These are phyloP conservation scores for Aspergillus sp. DNA, from an alignment of 2,329 filamentous ascomycete species.

Conservation along the genomic window DNA sequence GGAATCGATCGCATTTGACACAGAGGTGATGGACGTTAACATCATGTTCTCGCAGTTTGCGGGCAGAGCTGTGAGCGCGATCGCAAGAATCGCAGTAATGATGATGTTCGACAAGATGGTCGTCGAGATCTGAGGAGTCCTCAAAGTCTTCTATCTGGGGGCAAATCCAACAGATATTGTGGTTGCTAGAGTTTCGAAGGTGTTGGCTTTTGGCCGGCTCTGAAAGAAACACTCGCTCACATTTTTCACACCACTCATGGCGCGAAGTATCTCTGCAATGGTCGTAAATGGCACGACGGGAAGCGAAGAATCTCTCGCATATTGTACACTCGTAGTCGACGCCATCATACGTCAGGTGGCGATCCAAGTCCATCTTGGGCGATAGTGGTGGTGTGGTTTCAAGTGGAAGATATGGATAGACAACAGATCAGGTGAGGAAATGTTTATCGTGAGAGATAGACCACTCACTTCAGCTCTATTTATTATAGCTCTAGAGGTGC, in stretches of 20 bases:
- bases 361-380: background rate
- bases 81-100: slow-evolving; percentile 11
- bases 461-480: too few species aligned
- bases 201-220: slow-evolving; percentile 10
- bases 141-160: slow-evolving; percentile 13
- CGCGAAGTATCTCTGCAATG: slow-evolving; percentile 8
- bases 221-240: slow-evolving; percentile 13
- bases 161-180: slow-evolving; percentile 16
- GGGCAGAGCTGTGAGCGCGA: background rate
- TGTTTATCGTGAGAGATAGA: too few species aligned
- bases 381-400: background rate
- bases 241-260: slow-evolving; percentile 17
- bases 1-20: slow-evolving; percentile 10
- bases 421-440: too few species aligned
- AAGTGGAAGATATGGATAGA: too few species aligned
- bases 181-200: slow-evolving; percentile 12
- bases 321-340: background rate
- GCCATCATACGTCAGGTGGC: background rate
- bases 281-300: background rate
- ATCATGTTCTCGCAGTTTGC: slow-evolving; percentile 13
- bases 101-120: slow-evolving; percentile 13
- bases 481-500: too few species aligned
- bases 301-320: background rate
- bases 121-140: slow-evolving; percentile 12
- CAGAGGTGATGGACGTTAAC: slow-evolving; percentile 12